Percentiles rank a stretch among this genome's conserved stretches.
Evolutionary conservation across 116 monocot species (phyloP).

Genomic region (Trichopus zeylanicus): DNA sequence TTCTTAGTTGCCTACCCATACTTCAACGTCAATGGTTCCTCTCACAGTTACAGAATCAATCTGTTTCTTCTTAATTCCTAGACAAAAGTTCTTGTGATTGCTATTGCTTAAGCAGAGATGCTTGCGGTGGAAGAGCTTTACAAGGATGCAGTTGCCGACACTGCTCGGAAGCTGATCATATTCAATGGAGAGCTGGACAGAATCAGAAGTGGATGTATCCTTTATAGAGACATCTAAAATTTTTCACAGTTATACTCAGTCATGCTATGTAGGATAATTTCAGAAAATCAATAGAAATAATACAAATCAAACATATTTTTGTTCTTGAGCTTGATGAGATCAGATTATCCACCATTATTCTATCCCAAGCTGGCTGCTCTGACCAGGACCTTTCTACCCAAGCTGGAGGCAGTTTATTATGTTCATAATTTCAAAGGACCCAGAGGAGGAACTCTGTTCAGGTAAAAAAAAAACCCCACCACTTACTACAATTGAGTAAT

Average conservation of each 20-base stretch:
- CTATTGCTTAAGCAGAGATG: too few relatives aligned
- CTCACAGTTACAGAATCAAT: too few relatives aligned
- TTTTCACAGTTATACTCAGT: neutral
- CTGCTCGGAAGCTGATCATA: slow-evolving; percentile 65
- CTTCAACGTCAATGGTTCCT: slow-evolving; percentile 92
- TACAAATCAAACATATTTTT: too few relatives aligned
- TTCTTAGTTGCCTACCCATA: slow-evolving; percentile 96
- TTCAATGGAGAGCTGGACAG: slow-evolving; percentile 97
- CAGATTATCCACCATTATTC: slow-evolving; percentile 96
- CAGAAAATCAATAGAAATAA: too few relatives aligned
- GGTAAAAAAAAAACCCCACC: too few relatives aligned
- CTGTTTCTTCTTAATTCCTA: too few relatives aligned
- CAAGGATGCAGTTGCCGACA: slow-evolving; percentile 59
- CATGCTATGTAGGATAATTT: too few relatives aligned
- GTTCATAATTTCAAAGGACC: slow-evolving; percentile 96
- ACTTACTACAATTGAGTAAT: neutral
- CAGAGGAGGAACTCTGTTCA: slow-evolving; percentile 88
- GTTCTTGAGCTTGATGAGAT: slow-evolving; percentile 17
- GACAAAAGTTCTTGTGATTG: neutral
- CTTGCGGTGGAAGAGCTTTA: slow-evolving; percentile 96
- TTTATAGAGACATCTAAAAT: neutral
- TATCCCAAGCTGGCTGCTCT: slow-evolving; percentile 89
- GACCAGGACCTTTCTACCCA: slow-evolving; percentile 72
- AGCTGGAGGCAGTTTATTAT: slow-evolving; percentile 83
- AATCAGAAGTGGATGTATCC: slow-evolving; percentile 99